These are phyloP conservation scores for Hanseniaspora singularis DNA, from an alignment of 805 yeast genomes.

Conservation along the genomic window DNA sequence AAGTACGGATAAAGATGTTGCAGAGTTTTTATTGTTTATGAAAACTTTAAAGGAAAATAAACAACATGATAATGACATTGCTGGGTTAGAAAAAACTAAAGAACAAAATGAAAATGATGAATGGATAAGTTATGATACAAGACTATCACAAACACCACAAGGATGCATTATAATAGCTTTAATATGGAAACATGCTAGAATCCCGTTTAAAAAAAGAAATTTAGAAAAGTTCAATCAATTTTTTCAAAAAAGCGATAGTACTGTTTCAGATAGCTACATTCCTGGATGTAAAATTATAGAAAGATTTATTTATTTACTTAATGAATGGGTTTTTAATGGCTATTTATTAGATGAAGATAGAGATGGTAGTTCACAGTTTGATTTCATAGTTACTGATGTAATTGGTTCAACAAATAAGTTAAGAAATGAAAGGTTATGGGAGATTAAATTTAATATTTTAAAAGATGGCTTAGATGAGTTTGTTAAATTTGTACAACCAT, in stretches of 20 bases:
- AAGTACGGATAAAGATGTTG: conserved; percentile 6
- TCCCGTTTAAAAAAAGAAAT: conserved; percentile 6
- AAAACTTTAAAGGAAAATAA: conserved; percentile 10
- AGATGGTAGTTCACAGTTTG: conserved; percentile 10
- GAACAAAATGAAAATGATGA: conserved; percentile 7
- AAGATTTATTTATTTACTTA: conserved; percentile 6
- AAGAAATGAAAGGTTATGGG: conserved; percentile 56
- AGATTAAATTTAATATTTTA: conserved; percentile 59
- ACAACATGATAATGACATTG: background rate
- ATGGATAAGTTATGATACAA: conserved; percentile 14
- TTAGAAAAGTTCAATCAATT: background rate
- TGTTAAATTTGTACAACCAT: conserved; percentile 35
- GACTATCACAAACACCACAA: conserved; percentile 14
- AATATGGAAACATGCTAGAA: conserved; percentile 11
- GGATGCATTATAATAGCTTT: conserved; percentile 6
- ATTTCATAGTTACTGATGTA: conserved; percentile 14
- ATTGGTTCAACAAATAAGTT: conserved; percentile 13
- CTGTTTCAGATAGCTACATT: background rate
- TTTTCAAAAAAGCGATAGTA: background rate
- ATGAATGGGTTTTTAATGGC: conserved; percentile 7
- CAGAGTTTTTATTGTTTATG: conserved; percentile 14
- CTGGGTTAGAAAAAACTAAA: background rate
- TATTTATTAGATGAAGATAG: conserved; percentile 3
- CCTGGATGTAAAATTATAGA: conserved; percentile 2
- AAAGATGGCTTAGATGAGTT: conserved; percentile 65